Evolutionary conservation across 345 rosid species (phyloP), one percentile per base, ranked within the genome.

Genomic region (Brassica cretica): DNA sequence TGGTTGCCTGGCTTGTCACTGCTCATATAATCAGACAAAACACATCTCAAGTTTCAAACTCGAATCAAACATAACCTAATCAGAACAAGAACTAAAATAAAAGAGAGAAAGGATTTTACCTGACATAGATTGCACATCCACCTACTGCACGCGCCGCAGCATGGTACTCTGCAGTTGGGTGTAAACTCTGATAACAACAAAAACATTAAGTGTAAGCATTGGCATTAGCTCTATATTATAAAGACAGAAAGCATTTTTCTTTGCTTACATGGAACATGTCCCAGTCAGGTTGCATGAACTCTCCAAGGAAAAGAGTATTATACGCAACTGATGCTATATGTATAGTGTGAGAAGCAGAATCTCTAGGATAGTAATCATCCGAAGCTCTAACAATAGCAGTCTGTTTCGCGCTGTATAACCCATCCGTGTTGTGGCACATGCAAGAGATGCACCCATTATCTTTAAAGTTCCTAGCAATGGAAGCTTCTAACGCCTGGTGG

Each of bases 271-370:
- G 99, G 82, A 95, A 95, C 99, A 95, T 95, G 84, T 95, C 99
- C 99, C 99, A 95, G 70, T 95, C 99, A 80, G 98, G 98, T 75
- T 91, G 99, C 97, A 93, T 90, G 71, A 95, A 93, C 79, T 95
- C 99, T 49, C 99, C 99, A 6, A 95, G 96, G 86, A 95, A 93
- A 64, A 95, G 87, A 0, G 92, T 85, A 83, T 95, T 95, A 70
- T 91, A 95, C 4, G 97, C 97, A 32, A 95, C 99, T 0, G 98
- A 89, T 15, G 99, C 92, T 11, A 95, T 89, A 66, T 93, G 99
- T 62, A 91, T 90, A 27, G 98, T 95, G 84, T 95, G 99, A 46
- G 99, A 95, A 66, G 98, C 98, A 72, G 98, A 96, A 62, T 95
- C 99, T 64, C 84, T 85, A 2, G 99, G 99, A 69, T 88, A 95